Percentiles rank a stretch among this genome's conserved stretches.
phyloP scores from a whole-genome alignment of 208 protist genomes.

The Spongospora subterranea region DNA sequence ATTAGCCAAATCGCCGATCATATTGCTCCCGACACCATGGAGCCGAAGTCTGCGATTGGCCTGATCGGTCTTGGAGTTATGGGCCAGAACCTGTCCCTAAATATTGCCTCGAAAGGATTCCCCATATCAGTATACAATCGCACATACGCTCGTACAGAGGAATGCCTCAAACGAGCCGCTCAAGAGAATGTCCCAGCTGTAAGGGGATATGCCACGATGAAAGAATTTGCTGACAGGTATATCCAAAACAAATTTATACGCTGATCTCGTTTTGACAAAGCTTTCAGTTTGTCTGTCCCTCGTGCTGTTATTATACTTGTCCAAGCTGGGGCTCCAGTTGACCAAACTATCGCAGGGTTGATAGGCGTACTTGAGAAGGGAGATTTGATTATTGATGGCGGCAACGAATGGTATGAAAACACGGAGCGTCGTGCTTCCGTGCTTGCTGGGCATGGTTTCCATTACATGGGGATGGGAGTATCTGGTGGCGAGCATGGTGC shows the following conservation, averaged over 20 bases:
- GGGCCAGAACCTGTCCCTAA: slow-evolving; percentile 97
- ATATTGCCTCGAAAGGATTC: slow-evolving; percentile 95
- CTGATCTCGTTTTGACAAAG: neutral
- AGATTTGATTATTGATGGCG: slow-evolving; percentile 94
- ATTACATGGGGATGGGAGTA: slow-evolving; percentile 91
- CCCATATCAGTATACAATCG: slow-evolving; percentile 90
- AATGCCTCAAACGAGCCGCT: slow-evolving; percentile 51
- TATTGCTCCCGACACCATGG: neutral
- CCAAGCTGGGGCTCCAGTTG: slow-evolving; percentile 92
- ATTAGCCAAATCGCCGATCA: neutral
- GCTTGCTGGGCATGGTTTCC: slow-evolving; percentile 83
- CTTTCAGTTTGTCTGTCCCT: slow-evolving; percentile 73
- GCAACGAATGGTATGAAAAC: slow-evolving; percentile 93
- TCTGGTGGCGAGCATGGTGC: slow-evolving; percentile 98
- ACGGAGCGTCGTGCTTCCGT: slow-evolving; percentile 85
- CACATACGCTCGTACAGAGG: slow-evolving; percentile 65
- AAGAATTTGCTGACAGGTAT: slow-evolving; percentile 64
- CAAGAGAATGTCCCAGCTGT: slow-evolving; percentile 28
- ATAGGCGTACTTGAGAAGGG: slow-evolving; percentile 70
- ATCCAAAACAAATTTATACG: neutral
- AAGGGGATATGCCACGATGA: slow-evolving; percentile 72
- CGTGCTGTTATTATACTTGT: slow-evolving; percentile 93
- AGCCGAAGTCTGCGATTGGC: slow-evolving; percentile 77
- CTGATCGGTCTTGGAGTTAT: slow-evolving; percentile 97
- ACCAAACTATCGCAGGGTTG: slow-evolving; percentile 84